Evolutionary conservation across 805 yeast genomes (phyloP).

Genomic region (Kuraishia hungarica): DNA sequence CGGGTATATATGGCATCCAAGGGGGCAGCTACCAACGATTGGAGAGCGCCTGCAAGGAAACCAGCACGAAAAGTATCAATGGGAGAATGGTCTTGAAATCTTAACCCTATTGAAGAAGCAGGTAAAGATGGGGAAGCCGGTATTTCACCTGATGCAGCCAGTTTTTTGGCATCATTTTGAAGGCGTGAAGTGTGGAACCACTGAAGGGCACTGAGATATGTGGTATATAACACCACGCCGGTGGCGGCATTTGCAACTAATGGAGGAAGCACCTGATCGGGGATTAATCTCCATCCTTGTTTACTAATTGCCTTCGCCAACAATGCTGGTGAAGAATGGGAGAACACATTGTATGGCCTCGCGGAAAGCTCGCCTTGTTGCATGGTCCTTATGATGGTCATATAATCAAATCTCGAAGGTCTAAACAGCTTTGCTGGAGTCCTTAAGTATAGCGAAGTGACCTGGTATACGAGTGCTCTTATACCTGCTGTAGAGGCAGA

Average conservation of each 20-base stretch:
- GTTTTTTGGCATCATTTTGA: slow-evolving; percentile 11
- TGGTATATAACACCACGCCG: slow-evolving; percentile 77
- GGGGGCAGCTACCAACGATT: slow-evolving; percentile 90
- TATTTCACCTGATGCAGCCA: slow-evolving; percentile 3
- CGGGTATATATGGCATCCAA: slow-evolving; percentile 85
- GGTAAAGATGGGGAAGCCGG: background rate
- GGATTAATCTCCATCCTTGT: slow-evolving; percentile 84
- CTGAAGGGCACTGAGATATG: slow-evolving; percentile 56
- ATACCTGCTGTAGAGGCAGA: slow-evolving; percentile 83
- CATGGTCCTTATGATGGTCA: slow-evolving; percentile 54
- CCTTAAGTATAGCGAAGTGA: slow-evolving; percentile 69
- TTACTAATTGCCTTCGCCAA: slow-evolving; percentile 59
- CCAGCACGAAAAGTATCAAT: slow-evolving; percentile 74
- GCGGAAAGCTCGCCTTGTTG: slow-evolving; percentile 34
- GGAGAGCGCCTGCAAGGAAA: slow-evolving; percentile 75
- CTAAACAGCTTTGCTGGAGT: slow-evolving; percentile 81
- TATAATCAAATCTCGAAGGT: slow-evolving; percentile 84
- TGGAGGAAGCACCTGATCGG: slow-evolving; percentile 83
- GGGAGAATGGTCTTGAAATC: slow-evolving; percentile 21
- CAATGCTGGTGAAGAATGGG: slow-evolving; percentile 77
- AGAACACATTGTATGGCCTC: slow-evolving; percentile 45
- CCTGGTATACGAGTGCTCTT: slow-evolving; percentile 72
- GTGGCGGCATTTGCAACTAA: slow-evolving; percentile 82
- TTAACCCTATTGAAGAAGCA: background rate
- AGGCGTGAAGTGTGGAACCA: slow-evolving; percentile 15